These are phyloP conservation scores for Phyllostachys edulis DNA, from an alignment of 176 grass and related monocot species.

Conservation along the genomic window DNA sequence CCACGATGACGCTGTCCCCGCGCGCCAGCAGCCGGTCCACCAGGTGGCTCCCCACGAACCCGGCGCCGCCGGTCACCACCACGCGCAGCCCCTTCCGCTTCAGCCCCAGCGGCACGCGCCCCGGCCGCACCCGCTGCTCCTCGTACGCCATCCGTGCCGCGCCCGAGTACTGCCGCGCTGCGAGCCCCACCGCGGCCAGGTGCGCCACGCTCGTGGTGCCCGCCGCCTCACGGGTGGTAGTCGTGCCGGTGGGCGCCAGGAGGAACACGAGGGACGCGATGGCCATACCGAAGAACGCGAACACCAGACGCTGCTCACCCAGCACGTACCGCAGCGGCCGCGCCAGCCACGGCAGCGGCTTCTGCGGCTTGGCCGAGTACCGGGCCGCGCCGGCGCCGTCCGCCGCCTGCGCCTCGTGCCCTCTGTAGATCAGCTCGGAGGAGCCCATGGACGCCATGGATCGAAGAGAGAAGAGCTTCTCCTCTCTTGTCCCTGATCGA, in stretches of 20 bases:
- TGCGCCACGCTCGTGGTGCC: background rate
- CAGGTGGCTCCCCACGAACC: constrained; percentile 91
- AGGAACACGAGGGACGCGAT: constrained; percentile 48
- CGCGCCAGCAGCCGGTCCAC: constrained; percentile 69
- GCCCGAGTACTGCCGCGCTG: constrained; percentile 18
- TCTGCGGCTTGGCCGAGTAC: constrained; percentile 48
- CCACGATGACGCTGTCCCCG: constrained; percentile 87
- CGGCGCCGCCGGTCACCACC: constrained; percentile 71
- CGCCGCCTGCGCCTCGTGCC: constrained; percentile 35
- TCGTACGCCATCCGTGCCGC: constrained; percentile 17
- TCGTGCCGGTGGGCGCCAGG: constrained; percentile 7
- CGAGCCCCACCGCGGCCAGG: constrained; percentile 20
- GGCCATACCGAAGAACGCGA: constrained; percentile 63
- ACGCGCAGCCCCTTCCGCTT: constrained; percentile 64
- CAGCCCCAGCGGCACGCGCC: constrained; percentile 63
- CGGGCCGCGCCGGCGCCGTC: background rate
- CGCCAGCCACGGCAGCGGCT: constrained; percentile 24
- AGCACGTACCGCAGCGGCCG: constrained; percentile 48
- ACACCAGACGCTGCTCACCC: constrained; percentile 64
- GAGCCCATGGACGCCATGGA: constrained; percentile 33
- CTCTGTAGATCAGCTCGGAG: constrained; percentile 64
- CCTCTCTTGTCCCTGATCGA: background rate
- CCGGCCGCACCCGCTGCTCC: constrained; percentile 12
- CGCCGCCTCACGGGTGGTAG: background rate
- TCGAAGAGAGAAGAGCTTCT: background rate